A percentile compares a stretch with the other conserved stretches of the same genome.
Evolutionary conservation across 306 rosid species (phyloP).

Genomic region (Quercus mongolica): DNA sequence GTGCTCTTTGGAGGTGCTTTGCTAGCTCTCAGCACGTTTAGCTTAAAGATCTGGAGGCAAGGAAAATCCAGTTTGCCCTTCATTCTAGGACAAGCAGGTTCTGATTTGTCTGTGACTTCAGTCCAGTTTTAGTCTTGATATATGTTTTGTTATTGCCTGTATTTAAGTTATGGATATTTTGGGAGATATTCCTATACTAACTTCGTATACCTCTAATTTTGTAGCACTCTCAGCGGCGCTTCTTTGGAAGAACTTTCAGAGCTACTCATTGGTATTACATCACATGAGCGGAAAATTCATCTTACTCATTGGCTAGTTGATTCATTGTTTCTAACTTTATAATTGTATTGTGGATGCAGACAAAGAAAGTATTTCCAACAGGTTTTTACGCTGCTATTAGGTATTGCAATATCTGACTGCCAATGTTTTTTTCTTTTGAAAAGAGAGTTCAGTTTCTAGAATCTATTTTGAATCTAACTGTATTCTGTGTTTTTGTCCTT

Average conservation of each 20-base stretch:
- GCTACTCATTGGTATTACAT: no score
- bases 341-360: no score
- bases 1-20: constrained; percentile 81
- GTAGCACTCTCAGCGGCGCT: no score
- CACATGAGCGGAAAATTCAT: no score
- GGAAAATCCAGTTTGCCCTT: constrained; percentile 86
- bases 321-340: no score
- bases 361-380: no score
- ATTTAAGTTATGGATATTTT: not conserved
- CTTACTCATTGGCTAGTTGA: no score
- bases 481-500: not conserved
- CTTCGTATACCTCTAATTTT: constrained; percentile 7
- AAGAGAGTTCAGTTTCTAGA: no score
- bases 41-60: constrained; percentile 94
- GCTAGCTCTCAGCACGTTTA: constrained; percentile 73
- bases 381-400: no score
- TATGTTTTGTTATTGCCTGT: not conserved
- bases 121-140: not conserved
- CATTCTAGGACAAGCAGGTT: constrained; percentile 94
- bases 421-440: no score
- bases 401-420: no score
- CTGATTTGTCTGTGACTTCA: constrained; percentile 4
- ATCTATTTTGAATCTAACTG: constrained; percentile 11
- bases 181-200: not conserved
- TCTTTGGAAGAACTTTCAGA: no score